Conservation (phyloP, 2,329 filamentous ascomycete species). For the Penicillium fuscoglaucum region DNA sequence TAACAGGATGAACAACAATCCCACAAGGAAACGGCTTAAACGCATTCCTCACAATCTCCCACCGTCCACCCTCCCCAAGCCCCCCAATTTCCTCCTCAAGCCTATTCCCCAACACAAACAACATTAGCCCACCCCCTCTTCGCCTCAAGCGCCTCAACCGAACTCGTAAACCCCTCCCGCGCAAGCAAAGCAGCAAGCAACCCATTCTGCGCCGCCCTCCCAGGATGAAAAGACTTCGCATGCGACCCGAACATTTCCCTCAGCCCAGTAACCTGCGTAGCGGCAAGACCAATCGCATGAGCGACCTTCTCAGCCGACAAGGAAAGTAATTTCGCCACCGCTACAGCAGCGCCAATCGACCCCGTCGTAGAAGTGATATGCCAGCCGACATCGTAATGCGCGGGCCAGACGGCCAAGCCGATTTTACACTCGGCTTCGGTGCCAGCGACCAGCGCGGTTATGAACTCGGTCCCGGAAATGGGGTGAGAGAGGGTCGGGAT, state of each 20-base stretch:
- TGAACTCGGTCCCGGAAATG: slow-evolving; percentile 49
- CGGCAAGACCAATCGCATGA: slow-evolving; percentile 55
- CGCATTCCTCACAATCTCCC: slow-evolving; percentile 56
- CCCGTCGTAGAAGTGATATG: slow-evolving; percentile 37
- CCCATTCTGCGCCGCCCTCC: slow-evolving; percentile 55
- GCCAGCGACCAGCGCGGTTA: slow-evolving; percentile 54
- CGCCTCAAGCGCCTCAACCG: slow-evolving; percentile 51
- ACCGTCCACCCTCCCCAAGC: slow-evolving; percentile 34
- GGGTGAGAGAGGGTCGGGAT: slow-evolving; percentile 42
- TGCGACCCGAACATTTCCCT: slow-evolving; percentile 40
- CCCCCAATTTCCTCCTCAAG: slow-evolving; percentile 42
- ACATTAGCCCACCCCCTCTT: slow-evolving; percentile 57
- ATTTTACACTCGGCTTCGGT: slow-evolving; percentile 57
- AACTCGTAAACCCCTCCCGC: slow-evolving; percentile 52
- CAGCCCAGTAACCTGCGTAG: slow-evolving; percentile 55
- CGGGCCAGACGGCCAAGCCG: slow-evolving; percentile 54
- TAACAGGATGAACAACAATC: slow-evolving; percentile 58
- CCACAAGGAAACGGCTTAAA: slow-evolving; percentile 61
- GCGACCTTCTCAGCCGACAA: slow-evolving; percentile 30
- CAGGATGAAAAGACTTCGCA: slow-evolving; percentile 58
- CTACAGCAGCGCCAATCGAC: slow-evolving; percentile 55
- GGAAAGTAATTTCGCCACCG: slow-evolving; percentile 15
- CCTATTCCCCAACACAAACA: slow-evolving; percentile 45
- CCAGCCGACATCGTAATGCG: slow-evolving; percentile 59
- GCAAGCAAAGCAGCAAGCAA: slow-evolving; percentile 51